Evolutionary conservation across 2,329 filamentous ascomycete genomes (phyloP).

Genomic region (Drechslerella dactyloides): DNA sequence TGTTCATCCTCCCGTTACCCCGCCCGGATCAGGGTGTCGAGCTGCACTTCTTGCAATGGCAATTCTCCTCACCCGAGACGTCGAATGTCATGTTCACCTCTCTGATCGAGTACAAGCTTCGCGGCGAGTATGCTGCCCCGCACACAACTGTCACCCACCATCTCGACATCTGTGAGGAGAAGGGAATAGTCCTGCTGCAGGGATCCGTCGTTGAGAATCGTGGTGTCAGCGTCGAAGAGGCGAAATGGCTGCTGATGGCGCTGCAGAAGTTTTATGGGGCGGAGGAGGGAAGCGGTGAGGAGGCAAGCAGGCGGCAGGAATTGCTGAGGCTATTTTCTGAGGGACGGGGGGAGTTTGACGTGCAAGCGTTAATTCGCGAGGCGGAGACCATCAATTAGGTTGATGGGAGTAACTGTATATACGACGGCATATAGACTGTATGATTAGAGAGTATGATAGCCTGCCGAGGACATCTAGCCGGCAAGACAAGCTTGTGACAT

Average conservation of each 20-base stretch:
- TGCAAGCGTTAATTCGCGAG: constrained; percentile 87
- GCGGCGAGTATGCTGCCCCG: constrained; percentile 86
- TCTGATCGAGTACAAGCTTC: constrained; percentile 87
- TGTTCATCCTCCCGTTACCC: constrained; percentile 88
- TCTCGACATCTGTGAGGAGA: constrained; percentile 74
- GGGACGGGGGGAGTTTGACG: constrained; percentile 78
- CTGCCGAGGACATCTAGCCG: no score
- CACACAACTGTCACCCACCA: constrained; percentile 96
- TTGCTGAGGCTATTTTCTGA: constrained; percentile 81
- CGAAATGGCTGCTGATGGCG: constrained; percentile 88
- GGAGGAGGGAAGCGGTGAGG: constrained; percentile 59
- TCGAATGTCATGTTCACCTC: constrained; percentile 89
- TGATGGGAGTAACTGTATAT: no score
- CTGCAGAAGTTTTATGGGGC: constrained; percentile 89
- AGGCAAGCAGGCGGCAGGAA: constrained; percentile 67
- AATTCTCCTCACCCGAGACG: constrained; percentile 75
- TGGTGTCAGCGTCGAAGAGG: constrained; percentile 79
- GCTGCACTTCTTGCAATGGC: constrained; percentile 97
- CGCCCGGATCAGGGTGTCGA: constrained; percentile 74
- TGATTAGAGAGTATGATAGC: no score
- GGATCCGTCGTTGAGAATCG: constrained; percentile 77
- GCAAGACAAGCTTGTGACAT: no score
- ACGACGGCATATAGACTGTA: no score
- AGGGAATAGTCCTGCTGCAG: constrained; percentile 83
- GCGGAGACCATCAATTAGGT: constrained; percentile 67